A percentile compares a stretch with the other conserved stretches of the same genome.
These are phyloP conservation scores for Albugo candida DNA, from an alignment of 352 stramenopile genomes.

Conservation along the genomic window DNA sequence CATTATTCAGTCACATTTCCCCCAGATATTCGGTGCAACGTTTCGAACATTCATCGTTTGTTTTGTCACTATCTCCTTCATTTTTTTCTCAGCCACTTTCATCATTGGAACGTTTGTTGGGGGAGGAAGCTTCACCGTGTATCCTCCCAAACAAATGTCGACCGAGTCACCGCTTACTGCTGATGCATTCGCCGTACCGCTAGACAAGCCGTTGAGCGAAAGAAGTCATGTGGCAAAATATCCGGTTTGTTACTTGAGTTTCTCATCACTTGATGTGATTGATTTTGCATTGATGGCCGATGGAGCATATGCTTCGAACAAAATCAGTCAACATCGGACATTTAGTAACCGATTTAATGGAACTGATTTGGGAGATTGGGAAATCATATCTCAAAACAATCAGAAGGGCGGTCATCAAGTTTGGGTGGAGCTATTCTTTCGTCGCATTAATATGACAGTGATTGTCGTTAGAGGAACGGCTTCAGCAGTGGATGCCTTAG, in stretches of 20 bases:
- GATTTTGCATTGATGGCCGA: slow-evolving; percentile 76
- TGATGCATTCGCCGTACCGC: slow-evolving; percentile 22
- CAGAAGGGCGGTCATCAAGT: slow-evolving; percentile 42
- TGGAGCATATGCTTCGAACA: slow-evolving; percentile 64
- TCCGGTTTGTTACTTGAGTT: slow-evolving; percentile 53
- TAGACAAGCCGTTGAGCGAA: not conserved
- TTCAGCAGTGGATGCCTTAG: slow-evolving; percentile 60
- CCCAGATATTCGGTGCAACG: slow-evolving; percentile 64
- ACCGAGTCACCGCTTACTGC: slow-evolving; percentile 18
- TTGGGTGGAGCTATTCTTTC: slow-evolving; percentile 74
- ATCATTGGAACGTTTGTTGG: slow-evolving; percentile 75
- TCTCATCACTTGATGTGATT: slow-evolving; percentile 41
- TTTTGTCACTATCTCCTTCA: slow-evolving; percentile 67
- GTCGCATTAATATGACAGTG: slow-evolving; percentile 67
- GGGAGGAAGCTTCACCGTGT: slow-evolving; percentile 63
- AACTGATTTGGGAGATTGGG: slow-evolving; percentile 51
- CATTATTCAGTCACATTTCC: slow-evolving; percentile 47
- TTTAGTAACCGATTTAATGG: slow-evolving; percentile 67
- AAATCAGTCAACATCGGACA: slow-evolving; percentile 41
- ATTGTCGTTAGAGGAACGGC: slow-evolving; percentile 65
- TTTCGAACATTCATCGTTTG: slow-evolving; percentile 76
- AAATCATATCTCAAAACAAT: slow-evolving; percentile 57
- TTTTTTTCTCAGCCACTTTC: slow-evolving; percentile 78
- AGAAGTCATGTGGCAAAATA: slow-evolving; percentile 31
- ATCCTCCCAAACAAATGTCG: slow-evolving; percentile 18